Evolutionary conservation across 495 filamentous ascomycete genomes (phyloP).

Genomic region (Extremus antarcticus): DNA sequence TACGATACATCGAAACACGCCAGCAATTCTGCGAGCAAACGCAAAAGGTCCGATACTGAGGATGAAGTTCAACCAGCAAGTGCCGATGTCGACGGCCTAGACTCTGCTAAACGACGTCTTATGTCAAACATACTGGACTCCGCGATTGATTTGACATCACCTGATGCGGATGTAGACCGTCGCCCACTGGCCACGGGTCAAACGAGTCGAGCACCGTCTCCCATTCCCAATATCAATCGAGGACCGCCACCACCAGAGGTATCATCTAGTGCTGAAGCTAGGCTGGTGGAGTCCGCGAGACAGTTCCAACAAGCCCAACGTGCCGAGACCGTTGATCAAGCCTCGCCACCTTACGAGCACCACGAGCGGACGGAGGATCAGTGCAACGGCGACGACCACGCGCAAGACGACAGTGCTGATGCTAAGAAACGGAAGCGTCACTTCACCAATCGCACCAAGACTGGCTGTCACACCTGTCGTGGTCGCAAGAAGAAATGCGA

Average conservation of each 20-base stretch:
- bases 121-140: slow-evolving; percentile 7
- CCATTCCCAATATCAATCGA: not conserved
- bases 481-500: slow-evolving; percentile 98
- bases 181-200: not conserved
- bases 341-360: not conserved
- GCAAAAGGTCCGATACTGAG: not conserved
- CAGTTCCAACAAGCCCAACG: slow-evolving; percentile 5
- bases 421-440: slow-evolving; percentile 18
- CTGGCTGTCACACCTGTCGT: slow-evolving; percentile 91
- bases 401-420: not conserved
- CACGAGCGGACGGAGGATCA: not conserved
- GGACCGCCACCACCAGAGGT: slow-evolving; percentile 2
- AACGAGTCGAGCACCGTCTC: slow-evolving; percentile 1
- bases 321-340: not conserved
- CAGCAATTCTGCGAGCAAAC: not conserved
- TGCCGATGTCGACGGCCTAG: not conserved
- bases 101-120: slow-evolving; percentile 4
- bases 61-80: not conserved
- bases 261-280: slow-evolving; percentile 13
- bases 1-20: not conserved
- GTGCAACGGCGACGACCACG: not conserved
- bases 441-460: slow-evolving; percentile 95
- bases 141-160: slow-evolving; percentile 13
- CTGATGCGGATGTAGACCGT: not conserved
- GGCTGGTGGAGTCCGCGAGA: slow-evolving; percentile 11